Conservation (phyloP, 495 filamentous ascomycete species). For the Neurospora sp. region DNA sequence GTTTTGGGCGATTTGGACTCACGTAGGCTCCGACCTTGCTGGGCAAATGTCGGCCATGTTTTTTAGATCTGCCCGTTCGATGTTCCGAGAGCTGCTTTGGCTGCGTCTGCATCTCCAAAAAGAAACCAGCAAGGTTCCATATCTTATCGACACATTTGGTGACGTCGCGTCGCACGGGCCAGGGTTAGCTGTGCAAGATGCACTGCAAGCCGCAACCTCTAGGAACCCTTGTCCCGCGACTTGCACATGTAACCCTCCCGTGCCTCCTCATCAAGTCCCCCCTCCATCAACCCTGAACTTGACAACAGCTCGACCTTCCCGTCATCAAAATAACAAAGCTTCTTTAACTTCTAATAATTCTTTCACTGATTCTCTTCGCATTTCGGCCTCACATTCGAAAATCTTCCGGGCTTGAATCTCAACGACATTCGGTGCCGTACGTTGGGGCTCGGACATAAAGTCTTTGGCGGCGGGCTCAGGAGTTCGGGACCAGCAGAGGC, state of each 20-base stretch:
- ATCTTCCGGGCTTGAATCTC: background rate
- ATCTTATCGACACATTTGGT: background rate
- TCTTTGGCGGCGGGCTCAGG: background rate
- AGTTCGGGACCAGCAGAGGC: background rate
- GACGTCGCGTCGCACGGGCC: background rate
- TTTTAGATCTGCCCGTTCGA: background rate
- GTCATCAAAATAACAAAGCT: background rate
- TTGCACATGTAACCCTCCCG: background rate
- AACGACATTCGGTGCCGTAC: background rate
- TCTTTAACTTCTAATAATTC: background rate
- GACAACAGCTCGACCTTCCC: background rate
- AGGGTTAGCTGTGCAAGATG: background rate
- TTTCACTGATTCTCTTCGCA: background rate
- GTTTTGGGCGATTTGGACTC: slow-evolving; percentile 9
- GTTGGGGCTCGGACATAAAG: background rate
- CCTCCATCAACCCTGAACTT: background rate
- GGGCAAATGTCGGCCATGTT: slow-evolving; percentile 26
- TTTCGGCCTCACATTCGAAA: background rate
- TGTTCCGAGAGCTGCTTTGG: background rate
- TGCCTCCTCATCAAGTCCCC: background rate
- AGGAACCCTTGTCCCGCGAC: background rate
- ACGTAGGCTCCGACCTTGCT: slow-evolving; percentile 37
- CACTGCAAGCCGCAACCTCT: background rate
- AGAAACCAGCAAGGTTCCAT: background rate
- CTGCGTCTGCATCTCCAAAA: background rate